These are phyloP conservation scores for Trypanosomatidae sp. DNA, from an alignment of 208 protist species.

Conservation along the genomic window DNA sequence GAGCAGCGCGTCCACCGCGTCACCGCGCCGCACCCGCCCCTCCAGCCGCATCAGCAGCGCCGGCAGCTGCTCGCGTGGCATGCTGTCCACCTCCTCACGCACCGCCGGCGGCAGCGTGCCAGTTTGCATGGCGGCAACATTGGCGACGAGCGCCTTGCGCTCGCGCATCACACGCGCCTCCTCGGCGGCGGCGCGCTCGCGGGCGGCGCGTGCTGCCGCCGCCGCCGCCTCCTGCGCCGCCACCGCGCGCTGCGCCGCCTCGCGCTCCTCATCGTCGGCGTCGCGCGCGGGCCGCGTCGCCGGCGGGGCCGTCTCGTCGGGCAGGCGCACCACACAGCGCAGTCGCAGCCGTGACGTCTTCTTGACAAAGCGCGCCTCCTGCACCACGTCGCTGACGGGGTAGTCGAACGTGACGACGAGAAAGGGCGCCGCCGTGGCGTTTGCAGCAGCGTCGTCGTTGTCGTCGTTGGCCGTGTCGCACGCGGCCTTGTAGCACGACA, in stretches of 20 bases:
- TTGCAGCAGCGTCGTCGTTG: not conserved
- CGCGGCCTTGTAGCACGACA: constrained; percentile 57
- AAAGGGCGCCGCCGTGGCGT: constrained; percentile 14
- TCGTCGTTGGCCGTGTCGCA: constrained; percentile 7
- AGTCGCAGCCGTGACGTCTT: constrained; percentile 47
- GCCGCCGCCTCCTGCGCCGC: constrained; percentile 13
- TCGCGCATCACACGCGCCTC: constrained; percentile 51
- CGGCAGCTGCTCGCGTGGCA: constrained; percentile 54
- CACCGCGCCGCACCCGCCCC: constrained; percentile 30
- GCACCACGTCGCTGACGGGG: constrained; percentile 50
- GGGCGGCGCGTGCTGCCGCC: constrained; percentile 11
- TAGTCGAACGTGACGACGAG: constrained; percentile 55
- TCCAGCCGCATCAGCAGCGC: constrained; percentile 64
- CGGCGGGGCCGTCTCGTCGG: constrained; percentile 39
- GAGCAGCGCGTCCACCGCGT: constrained; percentile 71
- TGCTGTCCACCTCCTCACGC: constrained; percentile 49
- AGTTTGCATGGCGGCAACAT: constrained; percentile 53
- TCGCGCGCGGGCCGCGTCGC: constrained; percentile 38
- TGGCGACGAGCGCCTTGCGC: constrained; percentile 55
- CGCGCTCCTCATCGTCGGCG: constrained; percentile 43
- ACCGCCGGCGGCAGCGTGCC: constrained; percentile 66
- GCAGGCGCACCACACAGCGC: constrained; percentile 42
- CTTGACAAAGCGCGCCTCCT: constrained; percentile 61
- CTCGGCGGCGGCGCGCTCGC: constrained; percentile 21
- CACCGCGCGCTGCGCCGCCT: constrained; percentile 23